Evolutionary conservation across 108 stramenopile genomes (phyloP), one percentile per base, ranked within the genome.

Genomic region (Nannochloropsis gaditana): DNA sequence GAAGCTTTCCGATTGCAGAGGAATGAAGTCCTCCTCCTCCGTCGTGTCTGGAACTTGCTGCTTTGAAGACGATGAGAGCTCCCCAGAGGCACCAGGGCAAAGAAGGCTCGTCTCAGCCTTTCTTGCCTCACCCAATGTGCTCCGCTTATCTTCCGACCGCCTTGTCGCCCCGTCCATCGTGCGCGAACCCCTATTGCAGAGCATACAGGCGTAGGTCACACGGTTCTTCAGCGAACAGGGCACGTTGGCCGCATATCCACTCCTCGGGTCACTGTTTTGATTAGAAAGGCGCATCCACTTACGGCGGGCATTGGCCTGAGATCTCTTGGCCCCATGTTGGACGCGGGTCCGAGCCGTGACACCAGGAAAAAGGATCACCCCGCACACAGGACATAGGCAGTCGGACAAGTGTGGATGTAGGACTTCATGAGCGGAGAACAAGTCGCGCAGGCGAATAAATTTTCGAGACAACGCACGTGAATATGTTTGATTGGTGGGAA

Each of bases 11-110:
- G 59, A n/a, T 15, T 73, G 59, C n/a, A 73, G 59, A 6, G 59
- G 59, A n/a, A 73, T 73, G 59, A 73, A 73, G 59, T 73, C 59
- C 59, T 73, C 59, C n/a, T 73, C 59, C 59, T 73, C 59, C n/a
- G 59, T n/a, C 3, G 59, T 15, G 3, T 1, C 59, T 4, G n/a
- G 59, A n/a, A 73, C 2, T 73, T 8, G 59, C 59, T 73, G 59
- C n/a, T 73, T n/a, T 73, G 59, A 6, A n/a, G 59, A n/a, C n/a
- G 59, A n/a, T 73, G 59, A 73, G 15, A n/a, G 59, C 31, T 31
- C 31, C 31, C 31, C 31, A 31, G 31, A 31, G 31, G 31, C 31
- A 31, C 31, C 31, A 31, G 31, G 31, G 31, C 31, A 31, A 31
- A 31, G 31, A 1, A 31, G 31, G 31, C 31, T 31, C 31, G 31